These are phyloP conservation scores for Austroboletus festivus DNA, from an alignment of 768 basidiomycete genomes.

Conservation along the genomic window DNA sequence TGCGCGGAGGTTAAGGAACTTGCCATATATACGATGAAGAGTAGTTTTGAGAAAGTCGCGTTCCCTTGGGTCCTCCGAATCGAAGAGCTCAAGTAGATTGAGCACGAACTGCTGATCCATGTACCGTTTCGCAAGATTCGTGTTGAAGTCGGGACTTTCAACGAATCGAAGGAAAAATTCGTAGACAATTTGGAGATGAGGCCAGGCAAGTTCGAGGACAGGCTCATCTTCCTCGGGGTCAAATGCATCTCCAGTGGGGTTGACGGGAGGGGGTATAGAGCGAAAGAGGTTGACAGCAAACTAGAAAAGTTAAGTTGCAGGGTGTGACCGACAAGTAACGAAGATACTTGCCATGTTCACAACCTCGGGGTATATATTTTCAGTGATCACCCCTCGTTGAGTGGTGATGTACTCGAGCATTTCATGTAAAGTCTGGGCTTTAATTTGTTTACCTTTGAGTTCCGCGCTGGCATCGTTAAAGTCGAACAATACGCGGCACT, in stretches of 20 bases:
- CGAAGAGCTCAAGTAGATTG: conserved; percentile 95
- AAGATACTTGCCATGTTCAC: conserved; percentile 81
- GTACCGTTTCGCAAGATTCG: conserved; percentile 94
- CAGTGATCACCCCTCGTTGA: conserved; percentile 93
- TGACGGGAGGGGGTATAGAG: conserved; percentile 98
- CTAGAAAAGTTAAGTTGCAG: conserved; percentile 40
- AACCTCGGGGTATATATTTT: conserved; percentile 97
- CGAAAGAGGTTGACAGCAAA: conserved; percentile 98
- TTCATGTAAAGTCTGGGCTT: conserved; percentile 95
- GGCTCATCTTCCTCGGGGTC: conserved; percentile 99
- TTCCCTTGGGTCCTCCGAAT: conserved; percentile 97
- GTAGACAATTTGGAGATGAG: conserved; percentile 98
- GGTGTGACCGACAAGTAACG: neutral
- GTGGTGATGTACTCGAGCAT: conserved; percentile 99
- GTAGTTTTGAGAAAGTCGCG: conserved; percentile 99
- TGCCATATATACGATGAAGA: conserved; percentile 97
- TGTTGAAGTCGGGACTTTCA: conserved; percentile 97
- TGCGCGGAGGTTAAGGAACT: conserved; percentile 97
- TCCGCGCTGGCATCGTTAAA: conserved; percentile 98
- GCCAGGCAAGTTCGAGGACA: conserved; percentile 98
- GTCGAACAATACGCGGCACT: conserved; percentile 96
- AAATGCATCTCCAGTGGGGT: conserved; percentile 96
- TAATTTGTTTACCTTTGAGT: conserved; percentile 96
- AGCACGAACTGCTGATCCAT: conserved; percentile 96
- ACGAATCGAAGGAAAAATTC: conserved; percentile 99